phyloP scores from a whole-genome alignment of 495 filamentous ascomycete species.

The Penicillium canariense region DNA sequence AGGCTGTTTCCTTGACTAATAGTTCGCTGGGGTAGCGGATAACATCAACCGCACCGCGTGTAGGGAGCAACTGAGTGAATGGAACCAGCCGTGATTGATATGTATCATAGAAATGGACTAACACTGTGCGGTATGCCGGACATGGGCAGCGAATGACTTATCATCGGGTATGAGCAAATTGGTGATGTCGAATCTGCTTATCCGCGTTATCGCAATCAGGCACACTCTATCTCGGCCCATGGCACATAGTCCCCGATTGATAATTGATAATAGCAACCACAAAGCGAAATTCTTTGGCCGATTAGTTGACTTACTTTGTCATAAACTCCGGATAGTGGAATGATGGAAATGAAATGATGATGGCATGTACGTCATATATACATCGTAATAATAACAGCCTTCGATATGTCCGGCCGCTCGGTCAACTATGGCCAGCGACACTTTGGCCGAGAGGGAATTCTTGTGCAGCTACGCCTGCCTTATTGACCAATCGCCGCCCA shows the following conservation, averaged over 20 bases:
- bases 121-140: background rate
- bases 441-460: slow-evolving; percentile 5
- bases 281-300: too few relatives aligned
- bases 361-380: too few relatives aligned
- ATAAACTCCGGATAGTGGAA: too few relatives aligned
- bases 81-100: background rate
- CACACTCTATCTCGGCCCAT: background rate
- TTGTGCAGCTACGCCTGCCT: background rate
- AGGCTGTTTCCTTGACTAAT: slow-evolving; percentile 9
- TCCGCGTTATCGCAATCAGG: background rate
- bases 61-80: background rate
- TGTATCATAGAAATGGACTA: slow-evolving; percentile 4
- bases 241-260: too few relatives aligned
- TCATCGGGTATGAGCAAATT: too few relatives aligned
- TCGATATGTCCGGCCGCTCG: slow-evolving; percentile 4
- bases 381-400: too few relatives aligned
- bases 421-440: background rate
- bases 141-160: too few relatives aligned
- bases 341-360: too few relatives aligned
- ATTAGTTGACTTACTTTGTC: too few relatives aligned
- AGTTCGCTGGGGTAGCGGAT: background rate
- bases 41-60: background rate
- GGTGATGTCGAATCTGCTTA: background rate
- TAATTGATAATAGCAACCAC: too few relatives aligned
- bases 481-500: background rate